These are phyloP conservation scores for Chaetomium sp. DNA, from an alignment of 2,329 filamentous ascomycete genomes.

Conservation along the genomic window DNA sequence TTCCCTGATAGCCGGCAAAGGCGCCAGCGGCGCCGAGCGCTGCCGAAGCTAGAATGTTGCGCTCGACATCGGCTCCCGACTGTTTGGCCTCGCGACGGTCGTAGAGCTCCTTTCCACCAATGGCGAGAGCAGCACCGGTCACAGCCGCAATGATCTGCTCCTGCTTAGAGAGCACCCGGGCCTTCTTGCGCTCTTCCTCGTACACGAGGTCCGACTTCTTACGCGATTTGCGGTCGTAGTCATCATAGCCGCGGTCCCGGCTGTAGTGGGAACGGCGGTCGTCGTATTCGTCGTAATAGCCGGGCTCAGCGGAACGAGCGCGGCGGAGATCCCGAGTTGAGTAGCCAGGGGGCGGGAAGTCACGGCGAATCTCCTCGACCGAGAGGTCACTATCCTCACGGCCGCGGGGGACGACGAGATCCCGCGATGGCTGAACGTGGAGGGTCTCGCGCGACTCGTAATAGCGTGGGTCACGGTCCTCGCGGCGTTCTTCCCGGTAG, in stretches of 20 bases:
- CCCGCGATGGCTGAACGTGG: slow-evolving; percentile 39
- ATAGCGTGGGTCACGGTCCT: slow-evolving; percentile 47
- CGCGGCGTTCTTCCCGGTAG: slow-evolving; percentile 48
- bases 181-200: slow-evolving; percentile 54
- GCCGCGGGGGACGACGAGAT: slow-evolving; percentile 46
- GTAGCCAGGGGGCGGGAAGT: slow-evolving; percentile 69
- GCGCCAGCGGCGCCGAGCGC: slow-evolving; percentile 59
- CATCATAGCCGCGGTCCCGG: slow-evolving; percentile 40
- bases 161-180: slow-evolving; percentile 52
- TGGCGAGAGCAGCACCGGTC: slow-evolving; percentile 56
- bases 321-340: slow-evolving; percentile 47
- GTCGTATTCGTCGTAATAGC: slow-evolving; percentile 55
- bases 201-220: slow-evolving; percentile 47
- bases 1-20: slow-evolving; percentile 57
- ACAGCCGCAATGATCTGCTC: slow-evolving; percentile 62
- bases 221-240: slow-evolving; percentile 40
- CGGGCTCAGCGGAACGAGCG: slow-evolving; percentile 57
- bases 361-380: slow-evolving; percentile 75
- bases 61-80: slow-evolving; percentile 44
- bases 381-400: slow-evolving; percentile 70
- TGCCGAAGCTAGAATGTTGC: slow-evolving; percentile 53
- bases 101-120: slow-evolving; percentile 59
- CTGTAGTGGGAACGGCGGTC: slow-evolving; percentile 32
- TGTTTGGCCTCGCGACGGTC: slow-evolving; percentile 54
- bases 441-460: slow-evolving; percentile 46